Evolutionary conservation across 2,329 filamentous ascomycete genomes (phyloP).

Genomic region (Beauveria medogensis): DNA sequence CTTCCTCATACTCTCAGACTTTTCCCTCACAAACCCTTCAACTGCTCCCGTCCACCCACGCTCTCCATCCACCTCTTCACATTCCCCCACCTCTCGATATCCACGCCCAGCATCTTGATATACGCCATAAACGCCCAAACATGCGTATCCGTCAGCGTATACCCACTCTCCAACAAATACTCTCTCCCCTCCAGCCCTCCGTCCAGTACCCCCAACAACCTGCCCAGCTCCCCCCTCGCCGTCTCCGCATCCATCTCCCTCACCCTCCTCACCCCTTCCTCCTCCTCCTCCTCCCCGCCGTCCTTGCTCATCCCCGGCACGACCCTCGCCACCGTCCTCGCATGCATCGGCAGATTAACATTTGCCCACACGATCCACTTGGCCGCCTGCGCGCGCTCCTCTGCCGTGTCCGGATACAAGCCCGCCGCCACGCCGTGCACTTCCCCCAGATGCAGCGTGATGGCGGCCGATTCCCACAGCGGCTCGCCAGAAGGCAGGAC

Average conservation of each 20-base stretch:
- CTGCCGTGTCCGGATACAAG: background rate
- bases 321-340: background rate
- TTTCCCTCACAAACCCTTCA: background rate
- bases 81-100: background rate
- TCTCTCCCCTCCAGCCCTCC: background rate
- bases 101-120: slow-evolving; percentile 2
- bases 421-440: slow-evolving; percentile 3
- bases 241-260: background rate
- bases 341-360: background rate
- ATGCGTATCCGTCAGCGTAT: slow-evolving; percentile 9
- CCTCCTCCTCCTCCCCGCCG: background rate
- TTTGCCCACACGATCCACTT: slow-evolving; percentile 12
- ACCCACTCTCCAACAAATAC: slow-evolving; percentile 1
- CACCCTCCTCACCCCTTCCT: background rate
- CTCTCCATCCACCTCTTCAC: background rate
- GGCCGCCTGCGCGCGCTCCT: slow-evolving; percentile 8
- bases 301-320: background rate
- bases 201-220: background rate
- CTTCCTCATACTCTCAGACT: too few species aligned
- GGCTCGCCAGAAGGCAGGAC: background rate
- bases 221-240: background rate
- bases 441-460: slow-evolving; percentile 11
- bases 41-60: background rate
- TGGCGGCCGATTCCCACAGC: slow-evolving; percentile 13
- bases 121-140: slow-evolving; percentile 8